Conservation (phyloP, 352 stramenopile genomes). For the Aphanomyces euteiches region DNA sequence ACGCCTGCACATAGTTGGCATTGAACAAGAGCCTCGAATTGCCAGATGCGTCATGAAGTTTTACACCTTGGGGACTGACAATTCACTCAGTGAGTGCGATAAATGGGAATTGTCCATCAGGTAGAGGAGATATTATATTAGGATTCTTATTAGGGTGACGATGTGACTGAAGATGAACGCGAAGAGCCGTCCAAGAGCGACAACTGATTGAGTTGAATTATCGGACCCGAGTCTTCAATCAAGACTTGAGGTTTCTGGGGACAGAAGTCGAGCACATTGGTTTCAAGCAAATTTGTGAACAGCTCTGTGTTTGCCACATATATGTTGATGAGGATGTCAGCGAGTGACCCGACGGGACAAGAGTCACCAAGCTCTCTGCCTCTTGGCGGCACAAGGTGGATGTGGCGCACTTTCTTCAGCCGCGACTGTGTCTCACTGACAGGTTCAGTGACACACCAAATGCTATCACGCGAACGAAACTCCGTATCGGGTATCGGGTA, state of each 20-base stretch:
- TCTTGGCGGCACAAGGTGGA: conserved; percentile 2
- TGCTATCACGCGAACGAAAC: conserved; percentile 20
- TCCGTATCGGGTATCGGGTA: neutral
- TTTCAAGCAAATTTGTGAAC: conserved; percentile 9
- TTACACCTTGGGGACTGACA: too few relatives aligned
- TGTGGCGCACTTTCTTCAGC: conserved; percentile 19
- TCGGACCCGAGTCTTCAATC: conserved; percentile 3
- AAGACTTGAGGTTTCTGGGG: neutral
- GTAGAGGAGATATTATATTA: too few relatives aligned
- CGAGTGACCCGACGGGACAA: conserved; percentile 11
- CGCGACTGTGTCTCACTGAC: conserved; percentile 1
- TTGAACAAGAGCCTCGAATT: too few relatives aligned
- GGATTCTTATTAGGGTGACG: neutral
- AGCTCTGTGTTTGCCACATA: conserved; percentile 22
- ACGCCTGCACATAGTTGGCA: too few relatives aligned
- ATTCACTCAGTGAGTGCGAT: neutral
- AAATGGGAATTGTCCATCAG: too few relatives aligned
- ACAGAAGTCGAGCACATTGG: neutral
- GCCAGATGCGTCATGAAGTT: too few relatives aligned
- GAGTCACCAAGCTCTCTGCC: neutral
- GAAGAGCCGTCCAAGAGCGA: neutral
- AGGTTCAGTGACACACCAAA: conserved; percentile 8
- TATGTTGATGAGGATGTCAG: conserved; percentile 15
- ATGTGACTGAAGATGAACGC: neutral
- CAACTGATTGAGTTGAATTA: conserved; percentile 26